Percentiles rank a stretch among this genome's conserved stretches.
These are phyloP conservation scores for Lablab purpureus DNA, from an alignment of 306 rosid species.

Conservation along the genomic window DNA sequence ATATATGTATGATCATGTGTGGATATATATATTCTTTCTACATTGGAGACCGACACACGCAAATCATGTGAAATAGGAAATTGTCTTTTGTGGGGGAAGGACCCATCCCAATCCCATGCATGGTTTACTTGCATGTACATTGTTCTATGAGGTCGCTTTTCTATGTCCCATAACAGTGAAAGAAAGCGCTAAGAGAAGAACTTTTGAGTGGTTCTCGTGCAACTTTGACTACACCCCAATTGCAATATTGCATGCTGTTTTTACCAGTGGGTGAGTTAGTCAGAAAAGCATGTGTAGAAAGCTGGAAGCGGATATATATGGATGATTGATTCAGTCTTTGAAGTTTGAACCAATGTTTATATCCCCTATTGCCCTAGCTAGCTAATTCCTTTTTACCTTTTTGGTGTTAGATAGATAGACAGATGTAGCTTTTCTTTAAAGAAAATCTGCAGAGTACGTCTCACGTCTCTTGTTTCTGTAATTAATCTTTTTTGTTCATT, in stretches of 20 bases:
- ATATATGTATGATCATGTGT: neutral
- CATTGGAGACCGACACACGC: conserved; percentile 56
- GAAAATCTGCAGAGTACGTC: neutral
- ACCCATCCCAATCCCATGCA: conserved; percentile 47
- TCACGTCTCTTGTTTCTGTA: neutral
- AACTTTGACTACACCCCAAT: conserved; percentile 41
- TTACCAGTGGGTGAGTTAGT: neutral
- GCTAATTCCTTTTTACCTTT: neutral
- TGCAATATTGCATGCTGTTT: conserved; percentile 1
- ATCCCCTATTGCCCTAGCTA: neutral
- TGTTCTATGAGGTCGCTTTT: conserved; percentile 30
- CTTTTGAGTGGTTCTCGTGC: conserved; percentile 46
- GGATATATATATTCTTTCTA: conserved; percentile 11
- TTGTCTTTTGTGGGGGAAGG: conserved; percentile 21
- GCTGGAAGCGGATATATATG: conserved; percentile 17
- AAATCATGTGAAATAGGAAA: conserved; percentile 52
- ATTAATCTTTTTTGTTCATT: neutral
- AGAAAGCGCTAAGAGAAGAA: neutral
- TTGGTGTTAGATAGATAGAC: neutral
- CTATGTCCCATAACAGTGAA: conserved; percentile 22
- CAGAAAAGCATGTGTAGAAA: conserved; percentile 29
- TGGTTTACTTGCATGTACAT: conserved; percentile 21
- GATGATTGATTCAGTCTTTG: conserved; percentile 17
- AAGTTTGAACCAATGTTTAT: conserved; percentile 16
- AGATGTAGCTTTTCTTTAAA: neutral